Evolutionary conservation across 2,329 filamentous ascomycete species (phyloP).

Genomic region (Diaporthe nobilis): DNA sequence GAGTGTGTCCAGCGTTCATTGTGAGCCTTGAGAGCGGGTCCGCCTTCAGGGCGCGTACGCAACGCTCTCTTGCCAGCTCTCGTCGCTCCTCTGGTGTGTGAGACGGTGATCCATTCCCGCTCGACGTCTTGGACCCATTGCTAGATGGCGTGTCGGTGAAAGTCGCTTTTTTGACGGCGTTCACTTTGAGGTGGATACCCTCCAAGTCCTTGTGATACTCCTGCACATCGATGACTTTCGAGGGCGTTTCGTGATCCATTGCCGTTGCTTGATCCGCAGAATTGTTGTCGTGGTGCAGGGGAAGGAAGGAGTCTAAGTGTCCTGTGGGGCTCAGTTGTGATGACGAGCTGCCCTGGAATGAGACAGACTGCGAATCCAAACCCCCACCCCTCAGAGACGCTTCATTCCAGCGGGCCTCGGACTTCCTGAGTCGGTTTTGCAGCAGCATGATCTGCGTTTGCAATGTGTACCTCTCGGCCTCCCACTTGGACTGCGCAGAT

Average conservation of each 20-base stretch:
- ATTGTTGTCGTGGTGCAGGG: slow-evolving; percentile 1
- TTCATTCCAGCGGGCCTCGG: slow-evolving; percentile 39
- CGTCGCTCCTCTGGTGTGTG: slow-evolving; percentile 23
- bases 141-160: slow-evolving; percentile 58
- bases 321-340: slow-evolving; percentile 51
- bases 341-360: slow-evolving; percentile 42
- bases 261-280: slow-evolving; percentile 12
- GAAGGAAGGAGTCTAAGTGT: slow-evolving; percentile 53
- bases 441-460: slow-evolving; percentile 42
- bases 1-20: slow-evolving; percentile 75
- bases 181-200: slow-evolving; percentile 69
- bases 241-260: slow-evolving; percentile 47
- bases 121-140: slow-evolving; percentile 47
- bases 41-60: slow-evolving; percentile 55
- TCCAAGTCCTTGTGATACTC: slow-evolving; percentile 72
- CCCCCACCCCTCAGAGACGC: slow-evolving; percentile 36
- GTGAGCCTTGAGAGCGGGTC: slow-evolving; percentile 67
- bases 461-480: slow-evolving; percentile 55
- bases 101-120: slow-evolving; percentile 46
- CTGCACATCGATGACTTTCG: slow-evolving; percentile 63
- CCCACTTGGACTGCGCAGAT: slow-evolving; percentile 41
- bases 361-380: slow-evolving; percentile 39
- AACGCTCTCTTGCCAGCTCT: slow-evolving; percentile 34
- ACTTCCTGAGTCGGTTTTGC: slow-evolving; percentile 43
- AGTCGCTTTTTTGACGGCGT: slow-evolving; percentile 66